Conservation (phyloP, 2,329 filamentous ascomycete species). For the Pseudogymnoascus sp. region DNA sequence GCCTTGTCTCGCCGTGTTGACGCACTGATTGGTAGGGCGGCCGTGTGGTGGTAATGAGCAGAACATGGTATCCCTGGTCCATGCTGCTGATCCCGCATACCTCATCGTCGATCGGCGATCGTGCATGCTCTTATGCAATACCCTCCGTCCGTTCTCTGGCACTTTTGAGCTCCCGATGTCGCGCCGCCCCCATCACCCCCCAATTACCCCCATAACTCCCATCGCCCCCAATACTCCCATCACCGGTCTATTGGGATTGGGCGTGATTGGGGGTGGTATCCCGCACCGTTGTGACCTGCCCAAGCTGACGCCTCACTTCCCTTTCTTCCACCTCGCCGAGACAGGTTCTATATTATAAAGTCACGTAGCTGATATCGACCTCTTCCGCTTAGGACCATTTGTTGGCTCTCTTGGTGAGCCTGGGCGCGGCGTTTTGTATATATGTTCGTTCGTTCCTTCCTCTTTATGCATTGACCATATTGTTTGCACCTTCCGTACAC, state of each 20-base stretch:
- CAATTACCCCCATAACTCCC: neutral
- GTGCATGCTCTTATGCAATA: neutral
- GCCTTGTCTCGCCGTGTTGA: neutral
- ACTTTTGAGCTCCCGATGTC: conserved; percentile 3
- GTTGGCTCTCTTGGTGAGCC: neutral
- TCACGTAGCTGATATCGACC: neutral
- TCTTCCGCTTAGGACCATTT: neutral
- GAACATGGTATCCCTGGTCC: conserved; percentile 7
- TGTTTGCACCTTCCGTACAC: neutral
- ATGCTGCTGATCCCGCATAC: conserved; percentile 3
- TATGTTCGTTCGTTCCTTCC: conserved; percentile 3
- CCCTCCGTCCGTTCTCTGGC: neutral
- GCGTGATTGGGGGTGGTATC: neutral
- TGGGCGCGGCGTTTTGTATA: neutral
- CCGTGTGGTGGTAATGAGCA: conserved; percentile 3
- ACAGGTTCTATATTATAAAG: conserved; percentile 7
- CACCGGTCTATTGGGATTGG: neutral
- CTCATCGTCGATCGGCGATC: conserved; percentile 7
- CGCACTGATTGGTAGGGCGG: conserved; percentile 5
- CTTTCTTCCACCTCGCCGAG: neutral
- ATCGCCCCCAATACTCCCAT: neutral
- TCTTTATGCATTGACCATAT: neutral
- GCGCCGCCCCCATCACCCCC: neutral
- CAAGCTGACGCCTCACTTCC: conserved; percentile 1
- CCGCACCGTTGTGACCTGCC: neutral